phyloP scores from a whole-genome alignment of 2,329 filamentous ascomycete species.

The Chaetomium sp. region DNA sequence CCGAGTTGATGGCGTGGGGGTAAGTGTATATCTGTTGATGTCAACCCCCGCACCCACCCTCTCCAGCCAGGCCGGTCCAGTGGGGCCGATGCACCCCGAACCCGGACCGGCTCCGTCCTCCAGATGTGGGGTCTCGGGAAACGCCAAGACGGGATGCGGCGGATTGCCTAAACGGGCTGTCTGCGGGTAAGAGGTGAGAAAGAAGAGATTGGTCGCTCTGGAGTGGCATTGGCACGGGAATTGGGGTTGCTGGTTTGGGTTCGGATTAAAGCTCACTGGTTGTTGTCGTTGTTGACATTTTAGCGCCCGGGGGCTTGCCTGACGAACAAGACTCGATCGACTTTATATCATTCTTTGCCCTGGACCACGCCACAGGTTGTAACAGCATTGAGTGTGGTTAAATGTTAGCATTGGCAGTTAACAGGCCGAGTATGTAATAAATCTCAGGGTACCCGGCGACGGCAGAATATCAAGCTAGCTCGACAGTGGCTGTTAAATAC shows the following conservation, averaged over 20 bases:
- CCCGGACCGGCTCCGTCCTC: neutral
- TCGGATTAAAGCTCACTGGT: too few relatives aligned
- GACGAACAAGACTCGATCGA: neutral
- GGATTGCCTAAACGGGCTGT: constrained; percentile 3
- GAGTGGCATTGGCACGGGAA: neutral
- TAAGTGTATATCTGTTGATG: neutral
- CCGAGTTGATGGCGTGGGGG: too few relatives aligned
- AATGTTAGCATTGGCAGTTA: neutral
- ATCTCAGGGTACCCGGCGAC: neutral
- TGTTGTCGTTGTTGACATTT: too few relatives aligned
- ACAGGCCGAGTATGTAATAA: neutral
- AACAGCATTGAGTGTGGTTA: neutral
- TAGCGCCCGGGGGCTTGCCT: neutral
- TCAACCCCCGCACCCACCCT: too few relatives aligned
- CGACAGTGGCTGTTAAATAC: neutral
- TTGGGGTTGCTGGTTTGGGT: neutral
- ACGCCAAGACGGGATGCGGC: constrained; percentile 2
- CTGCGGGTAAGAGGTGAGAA: neutral
- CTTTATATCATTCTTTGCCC: too few relatives aligned
- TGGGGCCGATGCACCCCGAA: neutral
- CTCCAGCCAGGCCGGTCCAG: neutral
- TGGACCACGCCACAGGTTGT: neutral
- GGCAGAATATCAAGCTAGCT: neutral
- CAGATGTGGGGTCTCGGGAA: neutral
- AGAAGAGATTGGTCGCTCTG: neutral